Percentiles rank a stretch among this genome's conserved stretches.
Evolutionary conservation across 352 stramenopile species (phyloP).

Genomic region (Globisporangium ultimum): DNA sequence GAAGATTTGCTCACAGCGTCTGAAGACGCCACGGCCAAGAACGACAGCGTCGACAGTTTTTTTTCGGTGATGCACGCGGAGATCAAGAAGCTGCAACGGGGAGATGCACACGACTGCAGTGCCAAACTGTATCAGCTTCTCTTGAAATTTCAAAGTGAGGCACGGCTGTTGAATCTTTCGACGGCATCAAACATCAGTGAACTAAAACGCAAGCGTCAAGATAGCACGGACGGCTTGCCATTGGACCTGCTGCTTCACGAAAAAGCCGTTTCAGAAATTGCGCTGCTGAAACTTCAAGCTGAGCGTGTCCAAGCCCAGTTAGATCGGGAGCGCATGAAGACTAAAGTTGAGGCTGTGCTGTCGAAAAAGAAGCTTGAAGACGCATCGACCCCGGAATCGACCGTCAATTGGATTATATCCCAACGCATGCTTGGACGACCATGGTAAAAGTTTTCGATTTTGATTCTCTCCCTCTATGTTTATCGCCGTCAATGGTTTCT

Average conservation of each 20-base stretch:
- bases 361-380: conserved; percentile 31
- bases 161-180: conserved; percentile 18
- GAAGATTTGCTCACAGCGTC: background rate
- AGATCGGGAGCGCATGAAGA: conserved; percentile 27
- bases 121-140: conserved; percentile 11
- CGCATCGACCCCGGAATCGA: conserved; percentile 17
- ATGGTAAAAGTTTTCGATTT: background rate
- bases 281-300: conserved; percentile 24
- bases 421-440: background rate
- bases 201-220: conserved; percentile 14
- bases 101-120: conserved; percentile 2
- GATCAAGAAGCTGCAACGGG: conserved; percentile 8
- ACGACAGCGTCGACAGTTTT: background rate
- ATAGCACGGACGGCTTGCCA: conserved; percentile 13
- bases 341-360: conserved; percentile 26
- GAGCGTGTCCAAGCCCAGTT: conserved; percentile 19
- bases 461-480: conserved; percentile 16
- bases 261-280: conserved; percentile 14
- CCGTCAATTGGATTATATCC: conserved; percentile 23
- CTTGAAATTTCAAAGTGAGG: conserved; percentile 22
- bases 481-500: conserved; percentile 3
- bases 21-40: background rate
- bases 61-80: conserved; percentile 10
- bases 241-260: conserved; percentile 19
- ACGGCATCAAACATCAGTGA: conserved; percentile 6